Evolutionary conservation across 164 flowering plant species (phyloP), one percentile per base, ranked within the genome.

Genomic region (Piper betle): DNA sequence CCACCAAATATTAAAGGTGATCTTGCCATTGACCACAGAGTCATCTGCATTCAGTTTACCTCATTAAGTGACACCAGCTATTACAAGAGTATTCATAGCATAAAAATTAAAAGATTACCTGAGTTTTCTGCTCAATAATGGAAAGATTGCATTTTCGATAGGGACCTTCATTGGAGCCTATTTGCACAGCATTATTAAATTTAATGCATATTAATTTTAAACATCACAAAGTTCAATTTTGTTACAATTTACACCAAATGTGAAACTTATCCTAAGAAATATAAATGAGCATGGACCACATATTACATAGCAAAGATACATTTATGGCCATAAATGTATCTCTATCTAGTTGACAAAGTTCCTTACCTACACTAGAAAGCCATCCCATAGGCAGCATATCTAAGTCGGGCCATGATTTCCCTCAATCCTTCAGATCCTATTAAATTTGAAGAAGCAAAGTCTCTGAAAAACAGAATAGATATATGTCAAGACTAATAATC

Each of bases 1-100:
- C 98, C 98, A 69, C 98, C 98, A 71, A 83, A 89, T 86, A 93
- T 87, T 63, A 93, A 79, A 46, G 98, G 97, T 43, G 98, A 93
- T 78, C 78, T 89, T 57, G 87, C 84, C 76, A 93, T 86, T 55
- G 97, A 74, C 97, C 98, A 93, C 50, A 93, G 68, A 57, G 98
- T 86, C 78, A 93, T 80, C 98, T 92, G 82, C 40, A 33, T 50
- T 71, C 60, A 38, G 6, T 4, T 2, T 7, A 55, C 0, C 12
- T 55, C 12, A n/a, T 6, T 55, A 5, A 54, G 6, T 57, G 18
- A 39, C 18, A 25, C 12, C 9, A 16, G 19, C 52, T 38, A n/a
- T 65, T 55, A 42, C 53, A 62, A 48, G 0, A 1, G 41, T 5
- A 57, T 59, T 19, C 2, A 37, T 20, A 15, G 50, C 6, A 39